Evolutionary conservation across 2,329 filamentous ascomycete species (phyloP), one percentile per base, ranked within the genome.

Genomic region (Pseudogymnoascus sp.): DNA sequence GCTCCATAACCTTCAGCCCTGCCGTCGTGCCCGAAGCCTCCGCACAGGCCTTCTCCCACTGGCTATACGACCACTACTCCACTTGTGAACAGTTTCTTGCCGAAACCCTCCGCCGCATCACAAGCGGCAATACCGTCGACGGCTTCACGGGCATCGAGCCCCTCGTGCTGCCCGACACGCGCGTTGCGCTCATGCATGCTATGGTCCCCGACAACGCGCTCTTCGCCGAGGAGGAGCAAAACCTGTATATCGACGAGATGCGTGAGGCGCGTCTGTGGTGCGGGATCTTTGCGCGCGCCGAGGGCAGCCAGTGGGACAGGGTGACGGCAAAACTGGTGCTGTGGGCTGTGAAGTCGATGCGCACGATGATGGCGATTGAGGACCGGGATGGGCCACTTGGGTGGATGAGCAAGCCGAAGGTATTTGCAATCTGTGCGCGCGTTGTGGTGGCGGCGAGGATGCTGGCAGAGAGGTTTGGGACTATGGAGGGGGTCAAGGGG

Each of bases 221-320:
- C 0, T 99, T 99, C 70, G 86, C 82, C 0, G 80, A 90, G 60
- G 94, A 99, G 73, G 92, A 95, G 71, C 91, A 95, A 70, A 99
- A 99, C 70, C 79, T 96, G n/a, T 97, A 90, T 71, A 77, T 92
- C 57, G 92, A 97, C 70, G 85, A 91, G 65, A 82, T 90, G 5
- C 79, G 84, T 55, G 92, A 96, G 71, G 78, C 84, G 3, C 74
- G 78, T 15, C 71, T 83, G n/a, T 96, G 91, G 90, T 74, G 59
- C 13, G 37, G 23, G 19, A 13, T 57, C 1, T 57, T 57, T 6
- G 61, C 56, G 1, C 56, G 61, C 13, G 63, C 72, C 6, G 8
- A 37, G 55, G 35, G 30, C 12, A 7, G 10, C 30, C 30, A 23
- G 2, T 57, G 55, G 55, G 55, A 41, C 30, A 30, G 55, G 12